phyloP scores from a whole-genome alignment of 1,284 basidiomycete species.

The Ustilago loliicola region DNA sequence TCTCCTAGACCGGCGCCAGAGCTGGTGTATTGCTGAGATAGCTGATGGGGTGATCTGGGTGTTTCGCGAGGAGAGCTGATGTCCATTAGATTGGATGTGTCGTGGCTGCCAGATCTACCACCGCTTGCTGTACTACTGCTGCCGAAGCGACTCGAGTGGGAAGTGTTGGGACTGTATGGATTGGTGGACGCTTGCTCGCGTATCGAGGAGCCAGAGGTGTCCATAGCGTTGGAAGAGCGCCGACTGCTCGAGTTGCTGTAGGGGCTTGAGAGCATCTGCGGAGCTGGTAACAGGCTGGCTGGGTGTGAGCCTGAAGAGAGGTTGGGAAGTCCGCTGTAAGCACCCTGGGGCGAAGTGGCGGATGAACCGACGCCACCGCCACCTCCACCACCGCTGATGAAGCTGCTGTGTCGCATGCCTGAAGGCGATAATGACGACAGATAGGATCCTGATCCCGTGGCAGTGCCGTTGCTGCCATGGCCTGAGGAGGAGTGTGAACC shows the following conservation, averaged over 20 bases:
- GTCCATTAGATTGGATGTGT: slow-evolving; percentile 42
- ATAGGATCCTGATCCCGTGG: slow-evolving; percentile 12
- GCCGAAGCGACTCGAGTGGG: slow-evolving; percentile 33
- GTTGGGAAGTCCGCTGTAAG: slow-evolving; percentile 42
- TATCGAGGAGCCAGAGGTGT: slow-evolving; percentile 47
- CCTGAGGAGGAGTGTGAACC: slow-evolving; percentile 28
- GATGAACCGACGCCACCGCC: slow-evolving; percentile 11
- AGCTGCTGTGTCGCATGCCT: slow-evolving; percentile 48
- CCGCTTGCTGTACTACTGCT: slow-evolving; percentile 17
- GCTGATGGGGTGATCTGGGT: slow-evolving; percentile 37
- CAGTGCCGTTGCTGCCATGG: slow-evolving; percentile 32
- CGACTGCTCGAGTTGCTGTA: slow-evolving; percentile 47
- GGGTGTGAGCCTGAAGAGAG: slow-evolving; percentile 37
- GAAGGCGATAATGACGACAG: slow-evolving; percentile 39
- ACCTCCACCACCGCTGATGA: slow-evolving; percentile 28
- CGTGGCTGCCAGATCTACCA: slow-evolving; percentile 22
- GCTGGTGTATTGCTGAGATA: slow-evolving; percentile 31
- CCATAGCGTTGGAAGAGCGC: slow-evolving; percentile 53
- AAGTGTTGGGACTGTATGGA: slow-evolving; percentile 48
- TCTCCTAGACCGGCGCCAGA: slow-evolving; percentile 37
- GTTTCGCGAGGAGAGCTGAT: slow-evolving; percentile 30
- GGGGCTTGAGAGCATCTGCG: slow-evolving; percentile 42
- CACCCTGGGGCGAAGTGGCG: slow-evolving; percentile 24
- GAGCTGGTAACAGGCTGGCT: slow-evolving; percentile 34
- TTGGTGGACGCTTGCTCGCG: slow-evolving; percentile 26